Evolutionary conservation across 768 basidiomycete species (phyloP), one percentile per base, ranked within the genome.

Genomic region (Xerocomellus amylosporus): DNA sequence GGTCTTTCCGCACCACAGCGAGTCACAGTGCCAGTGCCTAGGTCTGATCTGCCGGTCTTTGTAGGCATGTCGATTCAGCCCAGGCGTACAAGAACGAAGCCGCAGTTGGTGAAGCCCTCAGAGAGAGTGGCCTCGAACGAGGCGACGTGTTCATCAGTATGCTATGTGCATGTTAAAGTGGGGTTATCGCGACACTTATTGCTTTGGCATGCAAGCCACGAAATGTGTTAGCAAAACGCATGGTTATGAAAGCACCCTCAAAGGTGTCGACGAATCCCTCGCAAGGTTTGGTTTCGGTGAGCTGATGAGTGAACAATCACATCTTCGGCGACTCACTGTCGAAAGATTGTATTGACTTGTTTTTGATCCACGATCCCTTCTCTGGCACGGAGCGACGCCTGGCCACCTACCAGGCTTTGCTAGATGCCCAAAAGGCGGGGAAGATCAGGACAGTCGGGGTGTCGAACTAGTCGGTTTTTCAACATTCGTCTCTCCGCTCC

Each of bases 381-480:
- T 79, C 84, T 17, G 89, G 87, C 6, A 79, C 75, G 19, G 77
- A 83, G 54, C 75, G 74, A 28, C 85, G 91, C 19, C 72, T 92
- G n/a, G 80, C 75, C 20, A 85, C 88, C 0, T 93, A 87, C 73
- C 82, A 77, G 46, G 88, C 87, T 8, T 74, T 93, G 12, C 67
- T 84, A 6, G 83, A 86, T 34, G 79, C 80, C n/a, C 79, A 80
- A 58, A 64, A 73, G 28, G 79, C 71, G 4, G 89, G 90, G 4
- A 88, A 88, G 61, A 78, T 91, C 47, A 77, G 80, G 56, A 77
- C 77, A 5, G 80, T 90, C n/a, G 90, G 90, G 3, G 90, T 93
- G 8, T 91, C 88, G 1, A 93, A 93, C 71, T 93, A 84, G 88
- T 90, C 60, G 44, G 86, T 65, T 20, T 46, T 28, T 26, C 26